These are phyloP conservation scores for Lentinula detonsa DNA, from an alignment of 768 basidiomycete genomes.

Conservation along the genomic window DNA sequence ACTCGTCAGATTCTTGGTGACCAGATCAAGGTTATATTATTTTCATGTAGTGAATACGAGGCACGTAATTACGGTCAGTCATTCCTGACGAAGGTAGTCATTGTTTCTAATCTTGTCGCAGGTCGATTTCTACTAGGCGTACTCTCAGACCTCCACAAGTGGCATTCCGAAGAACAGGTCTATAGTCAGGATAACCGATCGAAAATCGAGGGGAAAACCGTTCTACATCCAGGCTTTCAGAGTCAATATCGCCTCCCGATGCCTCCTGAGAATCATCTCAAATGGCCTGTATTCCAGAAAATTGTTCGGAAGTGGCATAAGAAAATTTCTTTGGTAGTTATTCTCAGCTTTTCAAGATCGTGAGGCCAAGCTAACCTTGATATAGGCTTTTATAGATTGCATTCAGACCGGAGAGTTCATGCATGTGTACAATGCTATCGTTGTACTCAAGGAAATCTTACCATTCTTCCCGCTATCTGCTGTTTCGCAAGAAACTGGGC, in stretches of 20 bases:
- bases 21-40: constrained; percentile 77
- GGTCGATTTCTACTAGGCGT: constrained; percentile 85
- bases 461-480: constrained; percentile 79
- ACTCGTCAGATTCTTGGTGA: constrained; percentile 71
- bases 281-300: constrained; percentile 65
- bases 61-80: constrained; percentile 83
- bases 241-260: constrained; percentile 34
- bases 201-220: constrained; percentile 53
- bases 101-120: constrained; percentile 20
- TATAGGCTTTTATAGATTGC: constrained; percentile 71
- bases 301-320: constrained; percentile 83
- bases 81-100: neutral
- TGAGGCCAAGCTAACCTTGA: no score
- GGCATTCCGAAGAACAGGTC: constrained; percentile 71
- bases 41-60: constrained; percentile 94
- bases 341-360: neutral
- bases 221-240: constrained; percentile 67
- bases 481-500: constrained; percentile 46
- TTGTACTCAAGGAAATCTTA: constrained; percentile 86
- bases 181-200: constrained; percentile 70
- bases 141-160: constrained; percentile 69
- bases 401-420: constrained; percentile 90
- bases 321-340: constrained; percentile 57
- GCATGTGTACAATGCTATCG: constrained; percentile 96
- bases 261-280: constrained; percentile 44